Evolutionary conservation across 352 stramenopile genomes (phyloP), one percentile per base, ranked within the genome.

Genomic region (Globisporangium cylindrosporum): DNA sequence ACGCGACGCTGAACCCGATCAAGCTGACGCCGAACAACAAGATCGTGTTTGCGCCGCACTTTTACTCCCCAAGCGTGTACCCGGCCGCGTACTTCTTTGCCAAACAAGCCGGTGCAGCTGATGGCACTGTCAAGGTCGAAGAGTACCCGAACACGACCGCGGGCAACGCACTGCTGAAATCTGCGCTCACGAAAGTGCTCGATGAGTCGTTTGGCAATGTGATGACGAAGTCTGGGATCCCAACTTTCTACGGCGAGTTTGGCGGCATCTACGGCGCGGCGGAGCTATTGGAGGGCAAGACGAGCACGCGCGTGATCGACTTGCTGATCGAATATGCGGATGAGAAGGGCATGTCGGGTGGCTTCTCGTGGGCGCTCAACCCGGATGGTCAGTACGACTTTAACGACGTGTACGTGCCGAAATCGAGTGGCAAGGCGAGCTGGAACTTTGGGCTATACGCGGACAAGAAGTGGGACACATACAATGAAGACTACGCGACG

Each of bases 361-460:
- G 87, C 8, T 94, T 93, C 64, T 84, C 78, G 18, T 94, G 87
- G 87, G 83, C 83, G 18, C 66, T 93, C n/a, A 94, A 94, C 62
- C 84, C 87, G 0, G 87, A 94, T 64, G 76, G 81, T 54, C 64
- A 79, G 6, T 94, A 93, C 72, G 75, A 89, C 71, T 93, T 88
- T 34, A 94, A 94, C 70, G 80, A 89, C 67, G 75, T 78, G 67
- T 91, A 89, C 74, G 73, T 77, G 71, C 72, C 75, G 5, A 78
- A 89, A 10, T 73, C 80, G 55, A 64, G 55, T 20, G 64, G 59
- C 46, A 59, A 61, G 8, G 7, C 49, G 62, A 75, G 75, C 63
- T 94, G 80, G 76, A 73, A 85, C 12, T 94, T 91, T 64, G 87
- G 87, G 29, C 68, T 94, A 18, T 94, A 93, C 70, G 80, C 73